Base-by-base conservation (phyloP, 2,329 filamentous ascomycete species). In the Trichoderma simmonsii region DNA sequence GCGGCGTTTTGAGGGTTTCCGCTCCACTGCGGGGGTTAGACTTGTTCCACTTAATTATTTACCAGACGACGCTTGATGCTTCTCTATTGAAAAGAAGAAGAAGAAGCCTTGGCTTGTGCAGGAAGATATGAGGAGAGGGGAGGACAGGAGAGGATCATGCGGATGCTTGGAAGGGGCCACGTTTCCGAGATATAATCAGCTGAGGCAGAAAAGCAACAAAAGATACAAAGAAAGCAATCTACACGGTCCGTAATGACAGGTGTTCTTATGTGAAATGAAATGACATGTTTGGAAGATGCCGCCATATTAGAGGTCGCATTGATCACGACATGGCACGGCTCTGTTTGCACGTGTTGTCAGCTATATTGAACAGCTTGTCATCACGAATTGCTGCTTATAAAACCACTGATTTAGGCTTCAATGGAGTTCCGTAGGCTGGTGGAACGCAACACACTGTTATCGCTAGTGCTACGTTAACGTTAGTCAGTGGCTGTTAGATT, bases 21-120 rank as follows among this genome's bases (percentile, higher is more conserved):
- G 66, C 66, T 69, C 57, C 39, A 61, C 39, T 69, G 66, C 66
- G 57, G 56, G 34, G 65, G 39, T 51, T 59, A 67, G 32, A 67
- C 32, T 43, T 69, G 48, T 69, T 39, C 56, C 64, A 59, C 51
- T 57, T 59, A 67, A 59, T 59, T 67, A 59, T 36, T 59, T n/a
- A 21, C 64, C 21, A 26, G 51, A 57, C 32, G 48, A 43, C 18
- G 15, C 51, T 21, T 57, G 51, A 43, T 36, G 51, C 64, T 39
- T 48, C 34, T 67, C 39, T 36, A 21, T 67, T 28, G 32, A 21
- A 28, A 21, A 39, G 26, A 43, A 34, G 21, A 24, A 54, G 48
- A 54, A 54, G 48, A 54, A 24, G 30, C 51, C 28, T 43, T 36
- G 51, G 32, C 15, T 28, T 24, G 11, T 18, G 43, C 43, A 51